A percentile compares a stretch with the other conserved stretches of the same genome.
Conservation (phyloP, 768 basidiomycete species). For the Pleurotus ostreatus region DNA sequence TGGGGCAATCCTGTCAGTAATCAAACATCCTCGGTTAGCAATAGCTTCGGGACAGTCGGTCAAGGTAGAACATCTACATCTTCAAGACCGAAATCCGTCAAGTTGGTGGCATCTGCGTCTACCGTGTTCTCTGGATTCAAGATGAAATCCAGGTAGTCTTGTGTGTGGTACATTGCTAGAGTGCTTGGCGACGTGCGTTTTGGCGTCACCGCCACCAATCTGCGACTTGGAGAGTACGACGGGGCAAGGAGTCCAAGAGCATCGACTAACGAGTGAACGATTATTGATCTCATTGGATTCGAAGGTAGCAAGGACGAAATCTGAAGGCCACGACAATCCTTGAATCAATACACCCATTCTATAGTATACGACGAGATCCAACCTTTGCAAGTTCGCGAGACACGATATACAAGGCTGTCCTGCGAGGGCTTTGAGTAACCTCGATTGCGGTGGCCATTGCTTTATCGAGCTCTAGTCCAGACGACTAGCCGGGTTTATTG, state of each 20-base stretch:
- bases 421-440: not conserved
- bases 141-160: slow-evolving; percentile 64
- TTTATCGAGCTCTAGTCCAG: no score
- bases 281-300: slow-evolving; percentile 57
- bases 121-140: slow-evolving; percentile 31
- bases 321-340: slow-evolving; percentile 12
- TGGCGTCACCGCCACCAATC: slow-evolving; percentile 48
- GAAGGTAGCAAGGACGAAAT: slow-evolving; percentile 59
- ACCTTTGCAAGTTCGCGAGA: slow-evolving; percentile 58
- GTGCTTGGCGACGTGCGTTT: slow-evolving; percentile 50
- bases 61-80: slow-evolving; percentile 36
- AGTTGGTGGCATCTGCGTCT: slow-evolving; percentile 7
- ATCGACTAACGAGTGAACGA: slow-evolving; percentile 63
- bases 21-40: not conserved
- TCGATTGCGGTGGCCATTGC: not conserved
- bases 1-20: slow-evolving; percentile 69
- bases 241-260: slow-evolving; percentile 45
- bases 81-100: slow-evolving; percentile 52
- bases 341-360: not conserved
- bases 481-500: no score
- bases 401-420: slow-evolving; percentile 43
- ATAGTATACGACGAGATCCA: not conserved
- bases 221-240: slow-evolving; percentile 19
- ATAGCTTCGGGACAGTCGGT: slow-evolving; percentile 20
- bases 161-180: slow-evolving; percentile 64